These are phyloP conservation scores for Colletotrichum limetticola DNA, from an alignment of 2,329 filamentous ascomycete genomes.

Conservation along the genomic window DNA sequence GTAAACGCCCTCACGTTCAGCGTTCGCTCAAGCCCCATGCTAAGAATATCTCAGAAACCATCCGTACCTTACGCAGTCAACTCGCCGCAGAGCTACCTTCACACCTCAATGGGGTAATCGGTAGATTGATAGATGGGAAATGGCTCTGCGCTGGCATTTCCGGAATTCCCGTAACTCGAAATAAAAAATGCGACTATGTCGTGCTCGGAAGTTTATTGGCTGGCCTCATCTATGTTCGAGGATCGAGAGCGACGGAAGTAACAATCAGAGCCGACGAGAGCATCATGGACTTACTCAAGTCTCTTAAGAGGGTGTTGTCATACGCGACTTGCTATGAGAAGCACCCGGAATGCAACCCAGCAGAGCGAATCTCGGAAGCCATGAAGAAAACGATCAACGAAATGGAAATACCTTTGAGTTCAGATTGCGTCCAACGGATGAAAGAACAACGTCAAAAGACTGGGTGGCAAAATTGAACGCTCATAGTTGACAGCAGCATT, in stretches of 20 bases:
- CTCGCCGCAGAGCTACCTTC: slow-evolving; percentile 17
- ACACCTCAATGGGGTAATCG: slow-evolving; percentile 18
- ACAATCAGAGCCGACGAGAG: slow-evolving; percentile 20
- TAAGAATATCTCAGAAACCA: slow-evolving; percentile 1
- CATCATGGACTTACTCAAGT: slow-evolving; percentile 23
- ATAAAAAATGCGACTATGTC: slow-evolving; percentile 31
- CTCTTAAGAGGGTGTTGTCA: slow-evolving; percentile 23
- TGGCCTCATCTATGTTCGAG: slow-evolving; percentile 19
- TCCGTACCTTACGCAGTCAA: slow-evolving; percentile 5
- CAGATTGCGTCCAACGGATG: slow-evolving; percentile 12
- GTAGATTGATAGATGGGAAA: slow-evolving; percentile 16
- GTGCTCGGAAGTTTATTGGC: slow-evolving; percentile 26
- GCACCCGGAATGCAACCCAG: slow-evolving; percentile 24
- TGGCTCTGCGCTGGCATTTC: slow-evolving; percentile 29
- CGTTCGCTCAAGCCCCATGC: too few relatives aligned
- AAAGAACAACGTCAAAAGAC: slow-evolving; percentile 12
- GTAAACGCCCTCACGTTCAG: not conserved
- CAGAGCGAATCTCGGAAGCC: slow-evolving; percentile 3
- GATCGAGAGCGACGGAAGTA: slow-evolving; percentile 14
- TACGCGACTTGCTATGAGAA: slow-evolving; percentile 29
- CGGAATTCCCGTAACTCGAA: slow-evolving; percentile 22
- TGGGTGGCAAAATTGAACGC: not conserved
- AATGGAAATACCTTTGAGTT: slow-evolving; percentile 1
- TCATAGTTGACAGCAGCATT: not conserved
- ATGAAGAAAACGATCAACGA: slow-evolving; percentile 17